phyloP scores from a whole-genome alignment of 2,329 filamentous ascomycete genomes.

The Aspergillus ustus region DNA sequence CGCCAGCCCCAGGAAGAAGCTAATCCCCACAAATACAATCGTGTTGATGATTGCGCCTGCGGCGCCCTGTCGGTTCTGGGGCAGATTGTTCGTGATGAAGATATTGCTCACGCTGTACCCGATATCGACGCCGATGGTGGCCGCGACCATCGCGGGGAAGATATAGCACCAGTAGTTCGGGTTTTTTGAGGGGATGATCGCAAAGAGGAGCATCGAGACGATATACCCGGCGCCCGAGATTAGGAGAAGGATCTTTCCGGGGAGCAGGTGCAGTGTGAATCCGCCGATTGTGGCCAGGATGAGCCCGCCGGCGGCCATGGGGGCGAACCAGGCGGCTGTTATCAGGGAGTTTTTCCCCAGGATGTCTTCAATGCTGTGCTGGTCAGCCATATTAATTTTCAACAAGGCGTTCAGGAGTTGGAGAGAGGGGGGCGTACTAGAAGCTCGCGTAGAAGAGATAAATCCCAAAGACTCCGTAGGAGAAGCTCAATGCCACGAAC shows the following conservation, averaged over 20 bases:
- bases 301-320: constrained; percentile 2
- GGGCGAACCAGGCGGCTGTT: constrained; percentile 4
- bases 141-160: constrained; percentile 15
- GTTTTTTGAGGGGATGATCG: constrained; percentile 10
- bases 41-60: constrained; percentile 16
- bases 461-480: constrained; percentile 16
- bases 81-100: constrained; percentile 16
- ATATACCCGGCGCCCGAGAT: constrained; percentile 10
- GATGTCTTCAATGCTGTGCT: constrained; percentile 1
- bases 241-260: constrained; percentile 4
- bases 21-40: constrained; percentile 17
- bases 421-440: constrained; percentile 2
- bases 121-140: constrained; percentile 13
- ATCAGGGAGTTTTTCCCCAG: constrained; percentile 4
- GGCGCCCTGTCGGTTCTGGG: constrained; percentile 11
- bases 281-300: constrained; percentile 7
- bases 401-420: not conserved
- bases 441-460: constrained; percentile 19
- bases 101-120: constrained; percentile 19
- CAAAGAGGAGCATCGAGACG: constrained; percentile 9
- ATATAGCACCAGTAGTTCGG: constrained; percentile 18
- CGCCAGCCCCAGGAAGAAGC: constrained; percentile 16
- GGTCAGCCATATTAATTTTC: not conserved
- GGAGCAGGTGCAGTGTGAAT: constrained; percentile 8
- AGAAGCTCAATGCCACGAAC: constrained; percentile 9